Evolutionary conservation across 106 monocot species (phyloP), one percentile per base, ranked within the genome.

Genomic region (Ottelia alismoides): DNA sequence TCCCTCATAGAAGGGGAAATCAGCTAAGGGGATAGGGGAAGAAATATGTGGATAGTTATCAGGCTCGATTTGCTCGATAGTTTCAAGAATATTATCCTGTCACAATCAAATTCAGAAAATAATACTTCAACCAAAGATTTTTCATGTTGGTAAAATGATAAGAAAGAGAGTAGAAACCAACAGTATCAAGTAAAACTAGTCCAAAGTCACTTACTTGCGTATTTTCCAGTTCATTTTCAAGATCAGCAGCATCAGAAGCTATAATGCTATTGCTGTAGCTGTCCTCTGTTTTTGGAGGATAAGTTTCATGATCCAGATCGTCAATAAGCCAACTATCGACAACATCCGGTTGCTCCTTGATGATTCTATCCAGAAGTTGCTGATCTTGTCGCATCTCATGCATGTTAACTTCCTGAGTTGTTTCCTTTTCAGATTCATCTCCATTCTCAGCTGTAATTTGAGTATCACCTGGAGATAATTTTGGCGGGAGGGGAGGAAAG

Each of bases 181-280:
- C n/a, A n/a, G n/a, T n/a, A n/a, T n/a, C n/a, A n/a, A n/a, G 22
- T 11, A 63, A 30, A 6, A 22, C 31, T 31, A 46, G 21, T 60
- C 43, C n/a, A 2, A 22, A 52, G 3, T 27, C 53, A 20, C 55
- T 62, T 27, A 79, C 84, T 78, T 69, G 63, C 45, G 5, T 45
- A 27, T 27, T 48, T 43, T 23, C 47, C n/a, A 43, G 12, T 28
- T 65, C 27, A n/a, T n/a, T 21, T 6, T 58, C 54, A 27, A 26
- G 25, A 51, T 65, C 55, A 26, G 30, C 35, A 6, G 29, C 20
- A 63, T 60, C 56, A 52, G 61, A 31, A 52, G 35, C 22, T 11
- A 64, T n/a, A n/a, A n/a, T n/a, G n/a, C n/a, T 44, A 67, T 63
- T 78, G 40, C 71, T 57, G 51, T 57, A 67, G 45, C 52, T 64